A percentile compares a stretch with the other conserved stretches of the same genome.
Evolutionary conservation across 345 rosid genomes (phyloP).

Genomic region (Cardiospermum halicacabum): DNA sequence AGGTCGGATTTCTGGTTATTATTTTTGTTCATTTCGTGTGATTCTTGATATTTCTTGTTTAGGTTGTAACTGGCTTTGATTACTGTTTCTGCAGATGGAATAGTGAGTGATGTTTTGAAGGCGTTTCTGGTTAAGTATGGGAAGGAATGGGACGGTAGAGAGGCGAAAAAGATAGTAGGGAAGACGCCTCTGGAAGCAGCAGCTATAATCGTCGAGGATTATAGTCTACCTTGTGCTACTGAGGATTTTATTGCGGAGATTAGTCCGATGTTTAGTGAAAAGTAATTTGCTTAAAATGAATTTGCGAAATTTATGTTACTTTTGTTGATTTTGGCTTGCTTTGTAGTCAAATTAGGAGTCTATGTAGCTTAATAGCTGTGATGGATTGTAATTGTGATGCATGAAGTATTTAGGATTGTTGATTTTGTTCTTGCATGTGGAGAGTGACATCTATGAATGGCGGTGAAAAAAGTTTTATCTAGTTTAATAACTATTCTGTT

Average conservation of each 20-base stretch:
- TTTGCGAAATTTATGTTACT: too few species aligned
- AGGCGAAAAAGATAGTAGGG: slow-evolving; percentile 52
- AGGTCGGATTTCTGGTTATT: slow-evolving; percentile 9
- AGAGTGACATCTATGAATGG: not conserved
- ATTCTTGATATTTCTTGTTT: not conserved
- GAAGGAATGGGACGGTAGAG: slow-evolving; percentile 95
- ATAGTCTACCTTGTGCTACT: slow-evolving; percentile 65
- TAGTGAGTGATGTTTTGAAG: slow-evolving; percentile 58
- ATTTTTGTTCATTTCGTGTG: not conserved
- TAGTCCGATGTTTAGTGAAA: slow-evolving; percentile 57
- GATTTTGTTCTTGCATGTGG: not conserved
- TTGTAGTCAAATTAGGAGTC: too few species aligned
- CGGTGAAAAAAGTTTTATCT: not conserved
- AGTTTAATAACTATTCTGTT: not conserved
- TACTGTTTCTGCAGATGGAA: slow-evolving; percentile 48
- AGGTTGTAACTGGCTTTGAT: not conserved
- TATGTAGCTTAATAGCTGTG: too few species aligned
- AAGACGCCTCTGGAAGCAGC: slow-evolving; percentile 80
- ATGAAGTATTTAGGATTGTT: too few species aligned
- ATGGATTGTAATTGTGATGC: too few species aligned
- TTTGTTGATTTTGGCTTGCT: too few species aligned
- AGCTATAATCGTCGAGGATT: slow-evolving; percentile 68
- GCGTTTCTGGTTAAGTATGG: slow-evolving; percentile 61
- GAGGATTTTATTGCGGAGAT: slow-evolving; percentile 64
- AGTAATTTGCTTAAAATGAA: slow-evolving; percentile 30